These are phyloP conservation scores for Flaveria brownii DNA, from an alignment of 129 eudicot species.

Conservation along the genomic window DNA sequence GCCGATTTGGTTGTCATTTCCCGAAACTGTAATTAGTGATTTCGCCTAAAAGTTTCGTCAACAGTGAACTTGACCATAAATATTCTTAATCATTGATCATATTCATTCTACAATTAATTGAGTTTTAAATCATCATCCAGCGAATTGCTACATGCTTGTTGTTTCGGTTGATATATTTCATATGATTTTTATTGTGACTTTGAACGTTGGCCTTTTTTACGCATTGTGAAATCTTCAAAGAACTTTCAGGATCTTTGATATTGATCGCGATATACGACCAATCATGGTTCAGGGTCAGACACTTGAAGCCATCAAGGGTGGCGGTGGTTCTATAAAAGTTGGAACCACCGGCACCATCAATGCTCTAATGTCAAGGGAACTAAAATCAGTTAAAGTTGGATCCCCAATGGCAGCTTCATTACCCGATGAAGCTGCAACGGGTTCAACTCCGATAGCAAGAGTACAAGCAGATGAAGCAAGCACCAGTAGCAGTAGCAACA, in stretches of 20 bases:
- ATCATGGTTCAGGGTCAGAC: conserved; percentile 60
- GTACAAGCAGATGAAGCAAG: conserved; percentile 58
- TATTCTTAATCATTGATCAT: too few relatives aligned
- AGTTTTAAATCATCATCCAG: not conserved
- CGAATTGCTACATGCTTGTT: conserved; percentile 2
- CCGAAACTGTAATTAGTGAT: too few relatives aligned
- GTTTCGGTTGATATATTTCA: not conserved
- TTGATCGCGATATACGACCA: conserved; percentile 14
- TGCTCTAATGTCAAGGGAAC: conserved; percentile 77
- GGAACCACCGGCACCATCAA: conserved; percentile 89
- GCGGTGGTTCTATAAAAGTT: conserved; percentile 92
- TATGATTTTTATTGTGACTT: not conserved
- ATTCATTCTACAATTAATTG: not conserved
- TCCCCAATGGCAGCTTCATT: conserved; percentile 31
- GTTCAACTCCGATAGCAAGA: conserved; percentile 35
- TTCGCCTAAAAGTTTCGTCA: too few relatives aligned
- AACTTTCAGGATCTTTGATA: not conserved
- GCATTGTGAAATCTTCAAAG: not conserved
- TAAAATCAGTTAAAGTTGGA: conserved; percentile 45
- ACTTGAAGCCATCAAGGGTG: conserved; percentile 83
- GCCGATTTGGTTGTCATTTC: too few relatives aligned
- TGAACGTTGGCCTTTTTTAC: not conserved
- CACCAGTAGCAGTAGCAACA: conserved; percentile 37
- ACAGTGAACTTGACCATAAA: not conserved
- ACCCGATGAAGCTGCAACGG: conserved; percentile 8